Base-by-base conservation (phyloP, 75 land plant species). In the Picea sitchensis region DNA sequence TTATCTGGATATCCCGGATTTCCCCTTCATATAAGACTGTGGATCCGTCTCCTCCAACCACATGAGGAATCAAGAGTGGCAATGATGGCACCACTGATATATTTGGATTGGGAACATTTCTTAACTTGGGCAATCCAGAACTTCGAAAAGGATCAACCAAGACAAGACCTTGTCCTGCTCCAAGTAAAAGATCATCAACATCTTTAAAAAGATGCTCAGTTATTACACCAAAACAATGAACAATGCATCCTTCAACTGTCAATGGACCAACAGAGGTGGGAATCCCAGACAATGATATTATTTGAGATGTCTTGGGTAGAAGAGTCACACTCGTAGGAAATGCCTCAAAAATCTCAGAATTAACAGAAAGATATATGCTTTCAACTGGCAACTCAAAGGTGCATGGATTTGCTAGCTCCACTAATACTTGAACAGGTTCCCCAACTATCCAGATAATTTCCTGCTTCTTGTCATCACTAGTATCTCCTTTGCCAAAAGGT, bases 381-480 rank as follows among this genome's bases (percentile, higher is more conserved):
- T 96, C 99, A 76, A 96, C 91, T 76, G 54, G 73, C 30, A 96
- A 80, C 73, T 96, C 99, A 87, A 96, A 96, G 1, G 91, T 91
- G 83, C 99, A 96, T 6, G 99, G 99, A 78, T 96, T 96, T 59
- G 95, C 95, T 71, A 95, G 83, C 77, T 96, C 99, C 58, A 96
- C 98, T 72, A 96, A 76, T 26, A 96, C 95, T 84, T 96, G 91
- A 21, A 95, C 94, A 67, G 98, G 98, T 67, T 96, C 99, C 44
- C 99, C 99, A 82, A 95, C 99, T 67, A 95, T 76, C 99, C 99
- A 94, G 34, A 83, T 79, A 44, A 94, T 78, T 30, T 93, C 95
- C 65, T 93, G 89, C 78, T 93, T 88, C 68, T 61, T 81, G 67
- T 73, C 81, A 76, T 79, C 82, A 81, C 79, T 87, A 69, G 87